phyloP scores from a whole-genome alignment of 345 rosid genomes.

The Citrus reticulata region DNA sequence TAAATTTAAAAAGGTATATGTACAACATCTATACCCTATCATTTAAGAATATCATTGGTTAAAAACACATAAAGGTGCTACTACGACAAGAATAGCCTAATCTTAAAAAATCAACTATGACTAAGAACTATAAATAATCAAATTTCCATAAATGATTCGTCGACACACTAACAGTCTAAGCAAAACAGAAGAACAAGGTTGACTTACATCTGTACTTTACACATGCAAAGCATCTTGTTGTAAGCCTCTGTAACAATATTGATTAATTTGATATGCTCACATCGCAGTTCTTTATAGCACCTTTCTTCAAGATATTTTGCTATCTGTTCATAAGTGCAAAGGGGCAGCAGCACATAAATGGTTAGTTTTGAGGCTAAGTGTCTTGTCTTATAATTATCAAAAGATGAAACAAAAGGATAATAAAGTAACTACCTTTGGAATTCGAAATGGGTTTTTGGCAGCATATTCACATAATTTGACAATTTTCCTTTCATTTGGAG shows the following conservation, averaged over 20 bases:
- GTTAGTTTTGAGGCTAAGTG: not conserved
- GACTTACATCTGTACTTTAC: constrained; percentile 86
- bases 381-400: not conserved
- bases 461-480: constrained; percentile 92
- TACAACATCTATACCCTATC: not conserved
- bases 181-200: not conserved
- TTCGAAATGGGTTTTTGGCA: constrained; percentile 76
- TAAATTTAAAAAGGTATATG: too few species aligned
- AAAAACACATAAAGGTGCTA: not conserved
- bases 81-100: not conserved
- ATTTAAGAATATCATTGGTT: not conserved
- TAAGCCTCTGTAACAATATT: constrained; percentile 66
- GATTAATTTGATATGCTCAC: constrained; percentile 61
- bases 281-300: constrained; percentile 81
- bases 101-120: not conserved
- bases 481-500: constrained; percentile 78
- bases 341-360: constrained; percentile 5
- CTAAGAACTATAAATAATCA: not conserved
- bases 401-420: not conserved
- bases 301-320: constrained; percentile 90
- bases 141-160: not conserved
- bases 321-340: constrained; percentile 46
- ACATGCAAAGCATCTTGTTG: constrained; percentile 67
- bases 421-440: constrained; percentile 65
- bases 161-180: not conserved